Evolutionary conservation across 2,329 filamentous ascomycete species (phyloP), one percentile per base, ranked within the genome.

Genomic region (Stylonectria norvegica): DNA sequence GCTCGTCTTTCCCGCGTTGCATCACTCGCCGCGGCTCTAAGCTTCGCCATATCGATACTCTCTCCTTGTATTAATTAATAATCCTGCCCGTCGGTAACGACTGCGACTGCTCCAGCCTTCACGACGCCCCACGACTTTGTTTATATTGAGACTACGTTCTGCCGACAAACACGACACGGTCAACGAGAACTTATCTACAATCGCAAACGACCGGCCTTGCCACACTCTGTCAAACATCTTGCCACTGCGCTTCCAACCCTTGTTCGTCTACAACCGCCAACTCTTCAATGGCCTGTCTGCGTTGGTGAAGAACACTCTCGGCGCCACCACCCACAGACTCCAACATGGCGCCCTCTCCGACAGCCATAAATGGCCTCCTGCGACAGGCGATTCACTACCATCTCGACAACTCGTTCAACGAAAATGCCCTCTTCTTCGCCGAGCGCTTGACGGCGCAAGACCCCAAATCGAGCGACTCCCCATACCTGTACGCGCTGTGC

Each of bases 351-450:
- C 76, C 76, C 25, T 72, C 70, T 41, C 69, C 63, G 50, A 65
- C 69, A 36, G 69, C 71, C 49, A 67, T 77, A 30, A 70, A 70
- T 35, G 67, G 69, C 56, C 67, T 79, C 47, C 57, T 84, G 43
- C 73, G 75, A 57, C 79, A 83, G 62, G 67, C 76, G 42, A 70
- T 84, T 41, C 68, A 82, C 57, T 83, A 84, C 60, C 79, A 84
- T 55, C 81, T 98, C 63, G 93, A 98, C 72, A 95, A 95, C 62
- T 84, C 89, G 59, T 81, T 90, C 25, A 76, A 86, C 60, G 83
- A 90, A 40, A 97, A 95, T 61, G 93, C 93, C 41, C 81, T 95
- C 29, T 98, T 98, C 69, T 88, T 95, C 47, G 86, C 93, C 45
- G 88, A 91, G 59, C 82, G 93, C 50, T 78, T 96, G 15, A 77